Conservation (phyloP, 176 grass and related monocot genomes). For the Oryza rufipogon region DNA sequence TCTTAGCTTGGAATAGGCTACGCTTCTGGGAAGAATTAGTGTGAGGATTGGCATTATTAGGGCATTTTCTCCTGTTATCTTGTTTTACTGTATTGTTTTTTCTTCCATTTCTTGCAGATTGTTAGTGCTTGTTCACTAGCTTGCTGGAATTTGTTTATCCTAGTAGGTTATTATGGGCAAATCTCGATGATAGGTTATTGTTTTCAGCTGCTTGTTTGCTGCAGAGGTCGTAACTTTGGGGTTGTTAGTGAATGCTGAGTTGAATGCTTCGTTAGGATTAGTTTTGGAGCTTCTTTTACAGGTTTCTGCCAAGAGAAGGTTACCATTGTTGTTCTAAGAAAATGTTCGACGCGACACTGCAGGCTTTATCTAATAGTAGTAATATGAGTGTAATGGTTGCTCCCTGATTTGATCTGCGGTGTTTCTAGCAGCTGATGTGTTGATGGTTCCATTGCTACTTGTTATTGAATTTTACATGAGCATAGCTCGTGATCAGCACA, state of each 20-base stretch:
- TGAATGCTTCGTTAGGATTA: too few species aligned
- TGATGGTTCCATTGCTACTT: not conserved
- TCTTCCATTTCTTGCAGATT: not conserved
- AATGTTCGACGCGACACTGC: not conserved
- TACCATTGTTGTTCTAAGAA: not conserved
- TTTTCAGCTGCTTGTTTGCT: not conserved
- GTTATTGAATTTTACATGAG: not conserved
- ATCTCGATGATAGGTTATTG: not conserved
- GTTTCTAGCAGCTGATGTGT: not conserved
- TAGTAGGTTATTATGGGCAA: not conserved
- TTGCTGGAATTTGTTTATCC: not conserved
- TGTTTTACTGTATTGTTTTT: not conserved
- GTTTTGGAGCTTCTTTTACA: not conserved
- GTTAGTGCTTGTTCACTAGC: not conserved
- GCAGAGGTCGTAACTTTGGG: not conserved
- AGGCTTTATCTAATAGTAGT: not conserved
- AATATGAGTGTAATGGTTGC: not conserved
- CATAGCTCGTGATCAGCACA: not conserved
- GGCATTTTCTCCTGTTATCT: not conserved
- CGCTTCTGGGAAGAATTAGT: not conserved
- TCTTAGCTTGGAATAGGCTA: not conserved
- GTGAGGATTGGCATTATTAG: not conserved
- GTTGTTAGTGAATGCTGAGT: not conserved
- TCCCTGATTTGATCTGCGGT: not conserved
- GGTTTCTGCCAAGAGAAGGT: not conserved